Evolutionary conservation across 257 asterid genomes (phyloP).

Genomic region (Nicotiana noctiflora): DNA sequence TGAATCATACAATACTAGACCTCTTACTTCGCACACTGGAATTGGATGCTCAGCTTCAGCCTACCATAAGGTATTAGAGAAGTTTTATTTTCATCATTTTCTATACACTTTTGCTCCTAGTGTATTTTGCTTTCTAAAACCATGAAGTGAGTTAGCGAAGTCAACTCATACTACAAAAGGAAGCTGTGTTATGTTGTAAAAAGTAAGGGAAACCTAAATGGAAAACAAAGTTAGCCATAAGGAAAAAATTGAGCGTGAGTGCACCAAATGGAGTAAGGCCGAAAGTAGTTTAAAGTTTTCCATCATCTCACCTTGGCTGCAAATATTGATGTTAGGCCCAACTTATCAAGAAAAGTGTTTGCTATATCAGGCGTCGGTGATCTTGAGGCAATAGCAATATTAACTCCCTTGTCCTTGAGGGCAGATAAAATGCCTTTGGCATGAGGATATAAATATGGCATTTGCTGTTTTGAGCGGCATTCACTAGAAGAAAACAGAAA

Average conservation of each 20-base stretch:
- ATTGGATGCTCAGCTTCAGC: not conserved
- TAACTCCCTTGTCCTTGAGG: constrained; percentile 30
- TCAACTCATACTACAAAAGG: not conserved
- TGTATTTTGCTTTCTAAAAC: not conserved
- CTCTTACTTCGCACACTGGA: not conserved
- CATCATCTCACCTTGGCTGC: constrained; percentile 55
- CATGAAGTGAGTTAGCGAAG: not conserved
- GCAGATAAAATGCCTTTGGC: constrained; percentile 29
- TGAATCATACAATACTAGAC: not conserved
- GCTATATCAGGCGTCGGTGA: constrained; percentile 74
- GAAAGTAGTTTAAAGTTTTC: not conserved
- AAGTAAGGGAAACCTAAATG: not conserved
- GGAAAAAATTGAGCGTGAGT: not conserved
- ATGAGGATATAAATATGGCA: constrained; percentile 30
- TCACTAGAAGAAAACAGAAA: constrained; percentile 36
- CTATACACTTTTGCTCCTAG: not conserved
- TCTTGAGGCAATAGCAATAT: constrained; percentile 37
- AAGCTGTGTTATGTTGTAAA: not conserved
- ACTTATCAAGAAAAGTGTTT: constrained; percentile 55
- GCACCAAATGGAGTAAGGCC: not conserved
- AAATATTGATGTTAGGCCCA: constrained; percentile 65
- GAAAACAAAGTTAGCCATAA: not conserved
- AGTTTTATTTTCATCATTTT: too few species aligned
- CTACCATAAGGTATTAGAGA: too few species aligned
- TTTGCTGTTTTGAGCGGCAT: constrained; percentile 34